A percentile compares a stretch with the other conserved stretches of the same genome.
Conservation (phyloP, 2,329 filamentous ascomycete species). For the Aspergillus pseudonomiae region DNA sequence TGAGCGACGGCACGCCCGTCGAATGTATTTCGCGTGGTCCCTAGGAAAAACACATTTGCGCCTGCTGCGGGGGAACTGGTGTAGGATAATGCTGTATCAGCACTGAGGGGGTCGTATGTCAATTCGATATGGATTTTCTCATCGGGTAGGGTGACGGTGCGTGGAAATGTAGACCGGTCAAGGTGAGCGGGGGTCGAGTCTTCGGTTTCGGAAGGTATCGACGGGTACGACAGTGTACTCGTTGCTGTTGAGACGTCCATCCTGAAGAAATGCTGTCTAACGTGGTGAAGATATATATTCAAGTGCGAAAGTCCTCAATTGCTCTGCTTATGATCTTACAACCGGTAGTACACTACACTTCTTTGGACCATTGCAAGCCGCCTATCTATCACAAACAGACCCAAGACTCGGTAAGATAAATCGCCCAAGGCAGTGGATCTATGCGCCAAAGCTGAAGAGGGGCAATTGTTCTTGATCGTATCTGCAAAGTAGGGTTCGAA, state of each 20-base stretch:
- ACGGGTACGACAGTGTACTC: not conserved
- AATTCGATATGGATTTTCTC: slow-evolving; percentile 47
- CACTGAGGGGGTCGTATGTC: slow-evolving; percentile 44
- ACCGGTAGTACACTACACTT: not conserved
- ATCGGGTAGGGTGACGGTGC: slow-evolving; percentile 32
- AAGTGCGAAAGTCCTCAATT: not conserved
- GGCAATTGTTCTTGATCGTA: not conserved
- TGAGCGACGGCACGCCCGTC: slow-evolving; percentile 44
- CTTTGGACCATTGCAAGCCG: not conserved
- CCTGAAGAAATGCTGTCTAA: not conserved
- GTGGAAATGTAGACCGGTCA: slow-evolving; percentile 46
- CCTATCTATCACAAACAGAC: not conserved
- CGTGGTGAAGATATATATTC: not conserved
- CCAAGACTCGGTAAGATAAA: not conserved
- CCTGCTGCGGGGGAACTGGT: slow-evolving; percentile 47
- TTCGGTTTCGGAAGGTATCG: not conserved
- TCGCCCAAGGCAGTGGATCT: not conserved
- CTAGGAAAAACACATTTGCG: slow-evolving; percentile 51
- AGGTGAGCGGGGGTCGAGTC: slow-evolving; percentile 33
- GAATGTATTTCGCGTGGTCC: slow-evolving; percentile 51
- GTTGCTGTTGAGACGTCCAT: not conserved
- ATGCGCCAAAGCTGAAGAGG: not conserved
- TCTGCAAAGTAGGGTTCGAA: not conserved
- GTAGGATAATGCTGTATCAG: slow-evolving; percentile 35
- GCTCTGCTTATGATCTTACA: not conserved